A percentile compares a stretch with the other conserved stretches of the same genome.
Evolutionary conservation across 257 asterid species (phyloP).

Genomic region (Henckelia pumila): DNA sequence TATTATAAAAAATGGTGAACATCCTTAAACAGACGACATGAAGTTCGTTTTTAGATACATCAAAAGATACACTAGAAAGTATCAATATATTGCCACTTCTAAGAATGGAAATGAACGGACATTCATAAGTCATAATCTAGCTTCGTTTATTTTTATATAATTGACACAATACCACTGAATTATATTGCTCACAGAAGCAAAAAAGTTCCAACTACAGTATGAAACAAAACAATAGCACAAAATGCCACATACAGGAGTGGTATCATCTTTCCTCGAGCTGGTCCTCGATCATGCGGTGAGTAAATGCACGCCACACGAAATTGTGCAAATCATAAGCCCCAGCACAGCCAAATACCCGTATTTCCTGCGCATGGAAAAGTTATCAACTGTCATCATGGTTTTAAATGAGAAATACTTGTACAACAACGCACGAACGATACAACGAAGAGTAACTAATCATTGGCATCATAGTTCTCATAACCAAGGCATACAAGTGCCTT

Average conservation of each 20-base stretch:
- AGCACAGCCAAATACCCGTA: conserved; percentile 46
- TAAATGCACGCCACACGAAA: conserved; percentile 59
- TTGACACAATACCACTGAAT: background rate
- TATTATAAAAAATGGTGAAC: no score
- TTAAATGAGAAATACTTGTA: background rate
- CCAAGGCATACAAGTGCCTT: background rate
- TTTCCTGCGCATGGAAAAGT: conserved; percentile 50
- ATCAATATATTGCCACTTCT: background rate
- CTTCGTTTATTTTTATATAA: background rate
- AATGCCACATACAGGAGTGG: background rate
- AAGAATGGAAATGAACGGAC: background rate
- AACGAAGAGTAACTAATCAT: background rate
- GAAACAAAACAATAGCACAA: background rate
- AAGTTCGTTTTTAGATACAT: background rate
- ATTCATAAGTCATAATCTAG: background rate
- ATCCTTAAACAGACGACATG: background rate
- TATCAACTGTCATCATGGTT: background rate
- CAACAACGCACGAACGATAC: background rate
- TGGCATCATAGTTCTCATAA: background rate
- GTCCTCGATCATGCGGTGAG: conserved; percentile 34
- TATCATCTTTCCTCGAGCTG: background rate
- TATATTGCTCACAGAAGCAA: background rate
- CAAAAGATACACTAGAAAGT: background rate
- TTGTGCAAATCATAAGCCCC: conserved; percentile 55
- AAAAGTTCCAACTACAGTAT: background rate